Evolutionary conservation across 225 moss, liverwort and hornwort genomes (phyloP).

Genomic region (Polytrichum commune): DNA sequence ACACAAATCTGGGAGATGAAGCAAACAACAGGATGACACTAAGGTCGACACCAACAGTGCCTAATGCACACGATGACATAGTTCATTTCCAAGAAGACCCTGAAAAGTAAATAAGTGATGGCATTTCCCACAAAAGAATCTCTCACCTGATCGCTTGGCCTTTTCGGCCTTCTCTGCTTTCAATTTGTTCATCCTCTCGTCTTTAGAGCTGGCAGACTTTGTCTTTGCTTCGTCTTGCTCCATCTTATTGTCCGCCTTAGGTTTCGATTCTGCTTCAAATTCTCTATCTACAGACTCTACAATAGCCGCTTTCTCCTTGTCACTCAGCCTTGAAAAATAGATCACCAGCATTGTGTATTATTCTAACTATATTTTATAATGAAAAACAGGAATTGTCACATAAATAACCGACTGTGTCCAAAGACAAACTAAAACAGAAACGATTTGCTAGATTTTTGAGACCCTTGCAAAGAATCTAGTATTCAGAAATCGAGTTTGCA

Average conservation of each 20-base stretch:
- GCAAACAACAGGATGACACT: too few species aligned
- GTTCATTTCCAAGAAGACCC: too few species aligned
- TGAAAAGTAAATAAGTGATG: not conserved
- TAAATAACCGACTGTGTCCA: too few species aligned
- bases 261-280: constrained; percentile 8
- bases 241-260: not conserved
- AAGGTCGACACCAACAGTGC: too few species aligned
- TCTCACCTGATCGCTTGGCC: constrained; percentile 10
- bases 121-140: not conserved
- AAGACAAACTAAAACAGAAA: too few species aligned
- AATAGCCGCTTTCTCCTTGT: constrained; percentile 13
- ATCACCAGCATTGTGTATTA: too few species aligned
- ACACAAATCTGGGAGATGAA: too few species aligned
- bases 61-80: too few species aligned
- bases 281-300: constrained; percentile 14
- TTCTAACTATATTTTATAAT: not conserved
- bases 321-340: constrained; percentile 9
- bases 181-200: not conserved
- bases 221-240: not conserved
- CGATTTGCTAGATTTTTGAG: too few species aligned
- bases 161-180: constrained; percentile 4
- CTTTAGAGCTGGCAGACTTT: not conserved
- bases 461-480: too few species aligned
- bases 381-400: too few species aligned
- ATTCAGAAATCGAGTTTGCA: too few species aligned